Evolutionary conservation across 768 basidiomycete genomes (phyloP).

Genomic region (Lactifluus subvellereus): DNA sequence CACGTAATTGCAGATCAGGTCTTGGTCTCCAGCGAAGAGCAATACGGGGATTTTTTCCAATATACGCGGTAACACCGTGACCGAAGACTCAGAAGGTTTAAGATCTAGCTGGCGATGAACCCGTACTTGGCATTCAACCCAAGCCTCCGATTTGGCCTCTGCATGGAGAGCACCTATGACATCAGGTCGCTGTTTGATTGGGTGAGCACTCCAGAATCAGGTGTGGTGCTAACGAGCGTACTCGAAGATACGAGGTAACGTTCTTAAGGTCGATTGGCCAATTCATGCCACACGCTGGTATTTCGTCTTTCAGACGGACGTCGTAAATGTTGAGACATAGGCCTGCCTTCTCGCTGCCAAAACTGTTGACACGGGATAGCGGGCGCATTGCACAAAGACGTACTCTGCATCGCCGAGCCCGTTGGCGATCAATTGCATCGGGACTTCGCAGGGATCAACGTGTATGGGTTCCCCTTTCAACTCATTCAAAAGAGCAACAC

Average conservation of each 20-base stretch:
- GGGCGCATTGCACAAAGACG: neutral
- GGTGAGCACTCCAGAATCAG: neutral
- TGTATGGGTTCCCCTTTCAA: conserved; percentile 51
- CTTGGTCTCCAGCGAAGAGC: conserved; percentile 92
- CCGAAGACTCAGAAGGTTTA: conserved; percentile 54
- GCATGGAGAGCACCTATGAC: conserved; percentile 86
- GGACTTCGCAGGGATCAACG: conserved; percentile 50
- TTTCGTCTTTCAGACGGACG: conserved; percentile 78
- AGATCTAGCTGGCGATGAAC: conserved; percentile 61
- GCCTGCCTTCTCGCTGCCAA: conserved; percentile 57
- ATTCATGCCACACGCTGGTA: conserved; percentile 93
- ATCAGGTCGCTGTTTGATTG: conserved; percentile 54
- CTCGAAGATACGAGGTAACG: conserved; percentile 73
- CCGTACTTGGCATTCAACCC: conserved; percentile 78
- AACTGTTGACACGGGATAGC: neutral
- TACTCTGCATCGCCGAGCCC: conserved; percentile 8
- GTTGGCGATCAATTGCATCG: conserved; percentile 43
- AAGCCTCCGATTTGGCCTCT: conserved; percentile 61
- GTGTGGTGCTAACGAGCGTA: conserved; percentile 36
- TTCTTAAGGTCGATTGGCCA: conserved; percentile 87
- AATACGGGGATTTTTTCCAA: conserved; percentile 79
- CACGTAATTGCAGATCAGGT: conserved; percentile 93
- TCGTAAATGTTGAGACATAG: conserved; percentile 96
- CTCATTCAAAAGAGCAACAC: conserved; percentile 43
- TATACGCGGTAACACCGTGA: conserved; percentile 71